These are phyloP conservation scores for Spinacia oleracea DNA, from an alignment of 179 eudicot genomes.

Conservation along the genomic window DNA sequence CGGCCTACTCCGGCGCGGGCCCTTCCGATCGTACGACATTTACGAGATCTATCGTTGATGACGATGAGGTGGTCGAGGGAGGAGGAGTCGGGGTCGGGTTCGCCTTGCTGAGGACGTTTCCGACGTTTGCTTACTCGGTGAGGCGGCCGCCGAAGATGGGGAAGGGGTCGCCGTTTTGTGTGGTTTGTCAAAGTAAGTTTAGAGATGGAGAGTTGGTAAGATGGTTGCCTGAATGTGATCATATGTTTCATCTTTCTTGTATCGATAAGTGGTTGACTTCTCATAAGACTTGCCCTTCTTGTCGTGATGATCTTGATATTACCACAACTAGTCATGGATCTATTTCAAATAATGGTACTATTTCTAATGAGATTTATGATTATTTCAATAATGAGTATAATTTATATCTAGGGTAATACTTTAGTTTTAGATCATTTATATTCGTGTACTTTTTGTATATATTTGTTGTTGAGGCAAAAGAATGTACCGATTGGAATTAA, in stretches of 20 bases:
- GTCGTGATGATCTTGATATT: slow-evolving; percentile 28
- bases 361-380: neutral
- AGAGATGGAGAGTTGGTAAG: slow-evolving; percentile 51
- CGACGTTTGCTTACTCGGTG: slow-evolving; percentile 51
- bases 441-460: neutral
- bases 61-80: neutral
- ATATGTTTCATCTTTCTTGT: slow-evolving; percentile 29
- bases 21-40: neutral
- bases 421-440: neutral
- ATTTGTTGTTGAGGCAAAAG: neutral
- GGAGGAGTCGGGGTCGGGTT: slow-evolving; percentile 14
- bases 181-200: slow-evolving; percentile 60
- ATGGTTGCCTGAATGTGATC: slow-evolving; percentile 36
- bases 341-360: neutral
- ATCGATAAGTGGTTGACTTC: slow-evolving; percentile 32
- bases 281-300: slow-evolving; percentile 34
- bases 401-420: neutral
- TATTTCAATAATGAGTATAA: slow-evolving; percentile 9
- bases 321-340: neutral
- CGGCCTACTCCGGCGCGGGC: neutral
- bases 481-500: too few species aligned
- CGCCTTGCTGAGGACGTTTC: slow-evolving; percentile 37
- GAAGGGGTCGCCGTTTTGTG: slow-evolving; percentile 58
- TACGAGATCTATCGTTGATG: neutral
- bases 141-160: slow-evolving; percentile 49